phyloP scores from a whole-genome alignment of 2,329 filamentous ascomycete genomes.

The Phialocephala subalpina region DNA sequence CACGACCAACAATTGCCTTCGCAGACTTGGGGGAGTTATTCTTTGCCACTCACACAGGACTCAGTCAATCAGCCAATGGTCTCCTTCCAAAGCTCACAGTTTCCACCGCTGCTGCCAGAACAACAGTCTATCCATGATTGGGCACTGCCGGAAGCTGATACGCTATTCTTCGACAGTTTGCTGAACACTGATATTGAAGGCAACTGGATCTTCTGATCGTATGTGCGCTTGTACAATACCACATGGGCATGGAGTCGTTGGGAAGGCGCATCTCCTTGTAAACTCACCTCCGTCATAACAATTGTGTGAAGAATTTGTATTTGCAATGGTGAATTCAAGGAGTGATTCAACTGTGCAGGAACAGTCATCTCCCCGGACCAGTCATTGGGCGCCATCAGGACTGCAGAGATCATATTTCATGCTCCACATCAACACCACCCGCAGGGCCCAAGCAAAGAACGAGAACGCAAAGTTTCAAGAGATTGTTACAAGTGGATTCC shows the following conservation, averaged over 20 bases:
- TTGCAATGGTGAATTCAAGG: no score
- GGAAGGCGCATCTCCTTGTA: not conserved
- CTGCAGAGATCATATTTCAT: not conserved
- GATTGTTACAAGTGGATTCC: not conserved
- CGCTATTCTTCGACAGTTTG: conserved; percentile 43
- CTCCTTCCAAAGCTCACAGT: conserved; percentile 39
- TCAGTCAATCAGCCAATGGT: conserved; percentile 17
- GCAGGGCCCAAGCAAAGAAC: not conserved
- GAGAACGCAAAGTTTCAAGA: not conserved
- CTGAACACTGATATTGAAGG: conserved; percentile 43
- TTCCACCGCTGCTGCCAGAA: conserved; percentile 29
- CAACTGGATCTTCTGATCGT: conserved; percentile 39
- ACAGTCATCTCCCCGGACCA: no score
- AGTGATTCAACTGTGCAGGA: no score
- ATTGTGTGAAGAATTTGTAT: not conserved
- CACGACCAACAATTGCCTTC: conserved; percentile 14
- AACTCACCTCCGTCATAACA: not conserved
- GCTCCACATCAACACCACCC: no score
- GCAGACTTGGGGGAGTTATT: conserved; percentile 17
- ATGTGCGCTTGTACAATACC: conserved; percentile 23
- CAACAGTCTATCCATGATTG: conserved; percentile 34
- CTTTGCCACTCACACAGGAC: conserved; percentile 9
- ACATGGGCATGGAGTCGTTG: not conserved
- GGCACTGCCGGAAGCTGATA: conserved; percentile 36
- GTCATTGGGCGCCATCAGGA: no score